Conservation (phyloP, 345 rosid species). For the Citrus reticulata region DNA sequence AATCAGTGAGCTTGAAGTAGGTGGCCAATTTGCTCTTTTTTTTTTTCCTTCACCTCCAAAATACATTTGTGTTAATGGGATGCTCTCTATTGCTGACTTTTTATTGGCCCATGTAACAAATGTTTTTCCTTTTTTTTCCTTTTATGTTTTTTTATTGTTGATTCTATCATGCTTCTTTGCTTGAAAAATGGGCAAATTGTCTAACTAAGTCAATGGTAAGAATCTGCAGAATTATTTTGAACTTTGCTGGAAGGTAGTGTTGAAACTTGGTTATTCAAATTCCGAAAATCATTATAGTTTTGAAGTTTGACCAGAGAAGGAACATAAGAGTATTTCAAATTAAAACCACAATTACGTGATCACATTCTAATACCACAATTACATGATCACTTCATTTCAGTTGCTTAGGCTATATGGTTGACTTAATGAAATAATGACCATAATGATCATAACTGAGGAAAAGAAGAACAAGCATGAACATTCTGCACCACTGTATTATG, state of each 20-base stretch:
- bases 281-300: background rate
- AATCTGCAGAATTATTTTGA: background rate
- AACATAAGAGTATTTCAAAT: background rate
- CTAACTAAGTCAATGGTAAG: background rate
- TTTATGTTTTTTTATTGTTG: background rate
- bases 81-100: slow-evolving; percentile 82
- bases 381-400: background rate
- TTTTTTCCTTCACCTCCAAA: too few species aligned
- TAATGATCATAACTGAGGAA: background rate
- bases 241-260: background rate
- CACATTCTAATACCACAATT: too few species aligned
- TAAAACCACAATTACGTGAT: background rate
- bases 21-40: too few species aligned
- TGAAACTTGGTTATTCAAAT: background rate
- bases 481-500: background rate
- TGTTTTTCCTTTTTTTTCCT: background rate
- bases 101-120: slow-evolving; percentile 49
- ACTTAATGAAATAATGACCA: too few species aligned
- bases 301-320: background rate
- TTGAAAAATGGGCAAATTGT: background rate
- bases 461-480: background rate
- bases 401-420: background rate
- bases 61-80: slow-evolving; percentile 47
- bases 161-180: background rate
- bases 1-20: too few species aligned